A percentile compares a stretch with the other conserved stretches of the same genome.
phyloP scores from a whole-genome alignment of 495 filamentous ascomycete species.

The Penicillium simplicissimum region DNA sequence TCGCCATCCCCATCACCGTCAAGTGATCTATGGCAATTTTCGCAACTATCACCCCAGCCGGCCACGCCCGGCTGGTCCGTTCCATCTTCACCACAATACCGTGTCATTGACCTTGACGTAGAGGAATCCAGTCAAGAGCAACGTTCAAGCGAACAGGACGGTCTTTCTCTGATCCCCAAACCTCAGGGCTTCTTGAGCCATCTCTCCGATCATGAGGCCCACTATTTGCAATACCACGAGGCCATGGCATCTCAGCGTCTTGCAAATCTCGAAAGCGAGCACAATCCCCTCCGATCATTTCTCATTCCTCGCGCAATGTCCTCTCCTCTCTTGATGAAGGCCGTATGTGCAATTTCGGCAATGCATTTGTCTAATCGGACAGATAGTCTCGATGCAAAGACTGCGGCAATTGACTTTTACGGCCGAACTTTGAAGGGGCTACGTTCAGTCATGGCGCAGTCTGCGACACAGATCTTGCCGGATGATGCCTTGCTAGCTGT shows the following conservation, averaged over 20 bases:
- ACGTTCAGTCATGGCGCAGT: slow-evolving; percentile 28
- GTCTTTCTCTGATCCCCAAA: slow-evolving; percentile 13
- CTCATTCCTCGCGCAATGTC: slow-evolving; percentile 46
- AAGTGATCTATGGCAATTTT: slow-evolving; percentile 16
- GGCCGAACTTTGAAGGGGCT: slow-evolving; percentile 40
- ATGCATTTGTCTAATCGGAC: slow-evolving; percentile 45
- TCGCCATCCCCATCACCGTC: slow-evolving; percentile 30
- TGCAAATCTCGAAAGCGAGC: slow-evolving; percentile 44
- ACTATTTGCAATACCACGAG: slow-evolving; percentile 49
- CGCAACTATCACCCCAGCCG: slow-evolving; percentile 14
- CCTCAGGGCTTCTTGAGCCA: slow-evolving; percentile 29
- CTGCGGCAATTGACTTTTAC: slow-evolving; percentile 40
- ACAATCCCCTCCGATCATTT: slow-evolving; percentile 44
- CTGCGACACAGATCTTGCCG: slow-evolving; percentile 23
- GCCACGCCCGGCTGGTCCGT: slow-evolving; percentile 13
- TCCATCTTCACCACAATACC: slow-evolving; percentile 11
- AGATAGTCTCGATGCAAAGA: slow-evolving; percentile 29
- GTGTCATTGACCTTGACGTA: slow-evolving; percentile 1
- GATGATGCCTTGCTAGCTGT: slow-evolving; percentile 45
- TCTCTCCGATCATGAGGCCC: slow-evolving; percentile 37
- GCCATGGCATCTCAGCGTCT: slow-evolving; percentile 42
- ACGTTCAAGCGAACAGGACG: background rate
- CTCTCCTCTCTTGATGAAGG: slow-evolving; percentile 45
- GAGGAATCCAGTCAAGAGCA: slow-evolving; percentile 1
- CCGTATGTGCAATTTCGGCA: slow-evolving; percentile 46